Base-by-base conservation (phyloP, 2,329 filamentous ascomycete genomes). In the Tolypocladium paradoxum region DNA sequence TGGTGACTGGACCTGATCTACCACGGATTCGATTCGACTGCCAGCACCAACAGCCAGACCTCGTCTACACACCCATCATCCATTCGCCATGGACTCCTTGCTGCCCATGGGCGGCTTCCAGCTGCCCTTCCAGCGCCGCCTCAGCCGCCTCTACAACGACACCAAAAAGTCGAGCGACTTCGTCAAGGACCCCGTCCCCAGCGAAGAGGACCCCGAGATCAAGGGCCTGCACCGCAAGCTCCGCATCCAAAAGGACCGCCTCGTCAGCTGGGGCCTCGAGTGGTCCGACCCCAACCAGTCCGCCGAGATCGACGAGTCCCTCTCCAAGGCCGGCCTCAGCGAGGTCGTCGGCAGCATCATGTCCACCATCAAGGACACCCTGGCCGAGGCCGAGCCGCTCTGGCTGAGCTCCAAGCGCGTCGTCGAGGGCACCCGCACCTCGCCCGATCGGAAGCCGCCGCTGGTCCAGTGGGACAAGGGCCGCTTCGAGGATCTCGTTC, bases 311-410 rank as follows among this genome's bases (percentile, higher is more conserved):
- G 82, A 85, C 62, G 81, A 84, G 62, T 82, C 81, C 16, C 73
- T 85, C 9, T 87, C 86, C 61, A 84, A 86, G 65, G 84, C 85
- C 51, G 88, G 87, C 24, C 71, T 91, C 53, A 87, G 84, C 55
- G 87, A 90, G 65, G 81, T 88, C 1, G 87, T 91, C 51, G 82
- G 83, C 54, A 89, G 85, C 65, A 87, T 91, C 61, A 83, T 92
- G 77, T 81, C 81, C 18, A 90, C 86, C 49, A 90, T 91, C 64
- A 88, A 89, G 64, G 87, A 90, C 60, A 88, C 88, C 50, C 72
- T 90, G 46, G 84, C 86, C 53, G 87, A 91, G 67, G 84, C 85
- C 2, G 87, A 91, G 64, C 79, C 82, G 6, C 76, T 91, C 54
- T 87, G 85, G 78, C 73, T 78, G 54, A 82, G 77, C 62, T 82